These are phyloP conservation scores for Atalantia buxifolia DNA, from an alignment of 345 rosid genomes.

Conservation along the genomic window DNA sequence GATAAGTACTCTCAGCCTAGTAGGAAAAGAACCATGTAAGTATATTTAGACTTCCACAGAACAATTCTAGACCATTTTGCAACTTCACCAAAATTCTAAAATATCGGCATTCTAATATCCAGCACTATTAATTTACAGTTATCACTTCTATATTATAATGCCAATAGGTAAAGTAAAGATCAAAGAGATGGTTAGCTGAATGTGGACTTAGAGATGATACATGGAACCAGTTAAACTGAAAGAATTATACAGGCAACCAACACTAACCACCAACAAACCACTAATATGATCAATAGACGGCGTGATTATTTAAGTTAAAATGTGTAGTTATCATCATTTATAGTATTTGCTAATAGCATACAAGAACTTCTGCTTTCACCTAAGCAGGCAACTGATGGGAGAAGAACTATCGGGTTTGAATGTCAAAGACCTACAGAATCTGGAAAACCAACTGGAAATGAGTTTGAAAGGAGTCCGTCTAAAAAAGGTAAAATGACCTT, in stretches of 20 bases:
- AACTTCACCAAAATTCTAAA: background rate
- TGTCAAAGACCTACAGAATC: slow-evolving; percentile 52
- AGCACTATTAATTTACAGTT: background rate
- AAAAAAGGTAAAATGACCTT: slow-evolving; percentile 47
- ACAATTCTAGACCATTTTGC: background rate
- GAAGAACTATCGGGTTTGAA: slow-evolving; percentile 71
- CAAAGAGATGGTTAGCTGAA: background rate
- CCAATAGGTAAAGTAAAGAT: background rate
- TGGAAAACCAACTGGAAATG: slow-evolving; percentile 68
- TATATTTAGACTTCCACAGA: background rate
- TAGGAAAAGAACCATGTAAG: background rate
- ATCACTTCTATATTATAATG: background rate
- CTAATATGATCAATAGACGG: background rate
- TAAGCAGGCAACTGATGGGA: slow-evolving; percentile 72
- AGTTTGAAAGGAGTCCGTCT: slow-evolving; percentile 58
- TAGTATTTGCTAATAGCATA: slow-evolving; percentile 4
- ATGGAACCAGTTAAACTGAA: background rate
- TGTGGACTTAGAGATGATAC: background rate
- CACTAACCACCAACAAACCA: background rate
- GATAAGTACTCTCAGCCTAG: background rate
- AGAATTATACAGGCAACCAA: background rate
- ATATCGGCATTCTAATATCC: background rate
- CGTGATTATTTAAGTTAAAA: background rate
- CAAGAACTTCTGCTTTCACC: background rate
- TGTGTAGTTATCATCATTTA: background rate